Base-by-base conservation (phyloP, 1,284 basidiomycete species). In the Heliocybe sulcata region DNA sequence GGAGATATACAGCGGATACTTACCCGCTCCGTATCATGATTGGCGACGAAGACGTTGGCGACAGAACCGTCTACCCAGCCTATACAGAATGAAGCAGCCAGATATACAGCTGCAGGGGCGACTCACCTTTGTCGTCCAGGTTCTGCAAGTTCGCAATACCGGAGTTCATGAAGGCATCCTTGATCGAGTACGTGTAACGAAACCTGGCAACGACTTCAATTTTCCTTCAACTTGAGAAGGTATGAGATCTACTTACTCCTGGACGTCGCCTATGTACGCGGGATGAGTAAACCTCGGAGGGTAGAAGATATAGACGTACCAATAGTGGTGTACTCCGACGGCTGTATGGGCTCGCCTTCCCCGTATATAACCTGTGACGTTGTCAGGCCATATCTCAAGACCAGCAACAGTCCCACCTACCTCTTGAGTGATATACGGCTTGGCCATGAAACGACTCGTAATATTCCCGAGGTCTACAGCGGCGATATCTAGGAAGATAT, bases 11-110 rank as follows among this genome's bases (percentile, higher is more conserved):
- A 16, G 8, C 47, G 25, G 42, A 16, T 11, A 54, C 76, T 51
- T 59, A 83, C 83, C 42, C 85, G 69, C 64, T 87, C 85, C 0
- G 84, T 86, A 60, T 87, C 85, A 58, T 87, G 85, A 61, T 87
- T 85, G 0, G 77, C 72, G 2, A 87, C 83, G 58, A 87, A 87
- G 20, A 83, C 78, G 59, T 88, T 87, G 0, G 85, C 84, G 31
- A 65, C 62, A 0, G 66, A 67, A 4, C 81, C 74, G 0, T 76
- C 38, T 2, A 86, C 70, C 84, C 83, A 87, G 11, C 81, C 83
- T 82, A 49, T 2, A 20, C 1, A 54, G 33, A 35, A 26, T 38
- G 10, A 12, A 49, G 20, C 27, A 22, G 38, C 3, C 1, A 26
- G 31, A 26, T 22, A 47, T 19, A 45, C 16, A 50, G 16, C 31